Evolutionary conservation across 805 yeast genomes (phyloP), one percentile per base, ranked within the genome.

Genomic region (Candida ficus): DNA sequence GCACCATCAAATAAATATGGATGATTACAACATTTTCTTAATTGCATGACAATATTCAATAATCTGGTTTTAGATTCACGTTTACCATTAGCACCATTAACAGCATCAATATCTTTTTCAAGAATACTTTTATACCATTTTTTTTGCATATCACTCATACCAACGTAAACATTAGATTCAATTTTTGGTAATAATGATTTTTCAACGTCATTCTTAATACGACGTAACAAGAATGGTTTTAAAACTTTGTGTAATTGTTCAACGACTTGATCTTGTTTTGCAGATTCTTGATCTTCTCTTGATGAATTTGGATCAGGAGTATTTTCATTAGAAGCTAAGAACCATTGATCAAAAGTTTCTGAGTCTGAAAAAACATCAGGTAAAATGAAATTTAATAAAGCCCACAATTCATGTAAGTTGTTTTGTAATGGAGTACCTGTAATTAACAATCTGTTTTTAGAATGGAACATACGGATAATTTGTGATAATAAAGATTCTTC

Each of bases 1-100:
- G 91, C 93, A 33, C 95, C 95, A 58, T 84, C 93, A 53, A 84
- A 84, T 29, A 84, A 62, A 56, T 84, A 84, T 12, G 95, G 95
- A 63, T 84, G 95, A 53, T 84, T 84, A 63, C 91, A 84, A 59
- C 93, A 84, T 59, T 84, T 84, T 57, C 93, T 73, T 53, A 84
- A 67, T 58, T 84, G 95, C 95, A 84, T 84, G 35, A 83, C 91
- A 50, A 84, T 84, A 57, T 84, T 84, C 35, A 84, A 63, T 43
- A 84, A 66, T 53, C 93, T 67, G 2, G 95, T 84, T 56, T 84
- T 83, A 12, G 83, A 73, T 57, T 84, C 95, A 43, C 77, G 73
- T 49, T 78, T 81, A 29, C 88, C 88, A 52, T 71, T 78, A 6
- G 83, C 80, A n/a, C 89, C 91, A 59, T 84, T 84, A 10, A 84